Evolutionary conservation across 768 basidiomycete genomes (phyloP), one percentile per base, ranked within the genome.

Genomic region (Mrakia gelida): DNA sequence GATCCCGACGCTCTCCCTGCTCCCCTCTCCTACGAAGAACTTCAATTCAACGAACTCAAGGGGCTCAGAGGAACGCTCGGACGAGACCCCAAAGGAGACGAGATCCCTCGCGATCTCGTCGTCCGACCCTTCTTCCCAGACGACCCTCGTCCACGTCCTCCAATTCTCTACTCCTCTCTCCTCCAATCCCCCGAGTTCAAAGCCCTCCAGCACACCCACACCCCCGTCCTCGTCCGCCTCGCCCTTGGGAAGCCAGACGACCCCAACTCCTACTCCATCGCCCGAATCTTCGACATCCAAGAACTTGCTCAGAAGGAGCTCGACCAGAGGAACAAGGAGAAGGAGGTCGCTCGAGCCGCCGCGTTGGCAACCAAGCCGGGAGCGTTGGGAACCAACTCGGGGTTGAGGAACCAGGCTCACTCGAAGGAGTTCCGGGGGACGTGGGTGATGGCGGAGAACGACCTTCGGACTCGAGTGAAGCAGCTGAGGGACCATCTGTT

Each of bases 381-480:
- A 18, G 32, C 67, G 7, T 16, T 70, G 18, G 67, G 67, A n/a
- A 3, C 7, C 8, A 10, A 70, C 23, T 41, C 34, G 18, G 67
- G 67, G 6, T 15, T 70, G 32, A 38, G 67, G 67, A 70, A 70
- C 16, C 67, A 70, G 38, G 67, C 41, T 34, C 23, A 26, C 0
- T 38, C 41, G 21, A 70, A 70, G 67, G 67, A 70, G 41, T 11
- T 70, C 43, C 34, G 45, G 11, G 67, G 34, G 34, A 70, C 67
- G 26, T 70, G 67, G 67, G 67, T 70, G 34, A 70, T 70, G 67
- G 26, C 67, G 18, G 67, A 70, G 21, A 34, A 70, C 67, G 67
- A 70, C 9, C 34, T 70, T 10, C 16, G n/a, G 2, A 41, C 45
- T 23, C 67, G 67, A 18, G 10, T 70, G 2, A 41, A 38, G 21